A percentile compares a stretch with the other conserved stretches of the same genome.
Evolutionary conservation across 2,329 filamentous ascomycete genomes (phyloP).

Genomic region (Phyllosticta citrichinensis): DNA sequence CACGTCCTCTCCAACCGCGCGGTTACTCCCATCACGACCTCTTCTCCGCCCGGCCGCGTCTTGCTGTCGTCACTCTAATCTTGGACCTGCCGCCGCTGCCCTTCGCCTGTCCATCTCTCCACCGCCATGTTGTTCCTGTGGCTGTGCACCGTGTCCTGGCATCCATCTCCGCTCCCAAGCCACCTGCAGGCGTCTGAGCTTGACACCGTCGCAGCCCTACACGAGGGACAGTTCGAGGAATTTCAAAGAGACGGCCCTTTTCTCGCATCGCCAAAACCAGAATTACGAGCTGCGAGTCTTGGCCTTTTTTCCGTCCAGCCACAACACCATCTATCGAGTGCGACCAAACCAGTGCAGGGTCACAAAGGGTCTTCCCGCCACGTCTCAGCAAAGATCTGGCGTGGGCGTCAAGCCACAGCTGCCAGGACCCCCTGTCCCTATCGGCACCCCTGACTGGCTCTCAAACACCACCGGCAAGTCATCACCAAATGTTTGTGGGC

Average conservation of each 20-base stretch:
- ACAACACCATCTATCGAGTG: too few relatives aligned
- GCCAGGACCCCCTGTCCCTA: not conserved
- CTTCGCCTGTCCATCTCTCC: not conserved
- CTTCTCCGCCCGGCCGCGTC: not conserved
- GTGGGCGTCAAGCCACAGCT: not conserved
- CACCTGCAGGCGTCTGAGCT: not conserved
- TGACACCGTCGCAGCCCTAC: not conserved
- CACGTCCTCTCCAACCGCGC: not conserved
- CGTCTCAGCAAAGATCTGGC: not conserved
- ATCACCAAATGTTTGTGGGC: too few relatives aligned
- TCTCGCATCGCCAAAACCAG: not conserved
- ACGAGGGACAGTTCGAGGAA: not conserved
- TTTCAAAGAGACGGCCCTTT: not conserved
- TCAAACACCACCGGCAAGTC: not conserved
- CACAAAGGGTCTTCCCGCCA: not conserved
- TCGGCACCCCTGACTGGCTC: not conserved
- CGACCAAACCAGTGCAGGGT: not conserved
- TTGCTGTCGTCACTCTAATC: not conserved
- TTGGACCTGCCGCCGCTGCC: not conserved
- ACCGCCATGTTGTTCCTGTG: not conserved
- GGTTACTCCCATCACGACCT: not conserved
- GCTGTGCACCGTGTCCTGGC: not conserved
- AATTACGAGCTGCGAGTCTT: not conserved
- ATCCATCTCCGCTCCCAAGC: not conserved
- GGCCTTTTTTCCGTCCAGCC: not conserved